Evolutionary conservation across 305 asterid genomes (phyloP), one percentile per base, ranked within the genome.

Genomic region (Solanum aculeatissimum): DNA sequence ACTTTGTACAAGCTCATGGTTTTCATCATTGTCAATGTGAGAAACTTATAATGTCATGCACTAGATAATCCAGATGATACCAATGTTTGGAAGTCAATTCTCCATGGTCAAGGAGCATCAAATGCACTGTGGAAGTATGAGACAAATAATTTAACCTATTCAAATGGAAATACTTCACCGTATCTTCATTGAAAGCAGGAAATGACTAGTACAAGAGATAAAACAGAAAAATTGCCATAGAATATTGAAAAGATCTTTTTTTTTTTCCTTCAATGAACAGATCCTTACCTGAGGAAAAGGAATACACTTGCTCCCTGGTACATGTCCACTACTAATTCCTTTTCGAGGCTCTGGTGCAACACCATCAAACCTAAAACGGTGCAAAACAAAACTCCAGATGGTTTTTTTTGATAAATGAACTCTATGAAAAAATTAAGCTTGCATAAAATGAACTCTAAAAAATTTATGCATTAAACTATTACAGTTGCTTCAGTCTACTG

Each of bases 331-430:
- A 88, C 95, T 90, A 87, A 96, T 89, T 89, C 98, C 98, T 85
- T 93, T 93, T 53, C 98, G 92, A 84, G 99, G 99, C 92, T 96
- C 99, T 43, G 95, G 97, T 83, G 97, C 99, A 87, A 77, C 92
- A 45, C 99, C 99, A 80, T 93, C 98, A 90, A 93, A 97, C 87
- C 99, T 97, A 55, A 53, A 70, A 57, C 38, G 43, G 42, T 29
- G 82, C 45, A 77, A 51, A 77, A 29, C 82, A 77, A 15, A 77
- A 51, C 12, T 51, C 63, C 9, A 27, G 82, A 29, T 77, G 47
- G 29, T 23, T 38, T 10, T 55, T 45, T 19, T 19, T 9, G 23
- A 54, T 54, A 19, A 54, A 54, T 16, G 18, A 15, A 75, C 81
- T 49, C 43, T 49, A 49, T 68, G 81, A 49, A 75, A 49, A 15